Evolutionary conservation across 176 grass and related monocot genomes (phyloP).

Genomic region (Carex cristatella): DNA sequence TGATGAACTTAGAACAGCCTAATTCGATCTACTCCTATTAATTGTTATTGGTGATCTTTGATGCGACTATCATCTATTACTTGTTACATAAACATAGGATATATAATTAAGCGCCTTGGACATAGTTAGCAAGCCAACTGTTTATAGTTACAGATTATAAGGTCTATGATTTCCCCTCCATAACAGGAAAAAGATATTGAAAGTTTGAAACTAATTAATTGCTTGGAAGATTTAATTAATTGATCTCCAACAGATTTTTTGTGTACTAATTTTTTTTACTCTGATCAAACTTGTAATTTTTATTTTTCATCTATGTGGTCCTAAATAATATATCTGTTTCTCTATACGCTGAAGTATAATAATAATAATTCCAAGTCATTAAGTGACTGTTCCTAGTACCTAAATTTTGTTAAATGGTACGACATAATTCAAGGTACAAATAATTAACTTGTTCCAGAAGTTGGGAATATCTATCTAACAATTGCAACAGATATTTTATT

Average conservation of each 20-base stretch:
- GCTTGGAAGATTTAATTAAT: neutral
- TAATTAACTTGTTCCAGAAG: neutral
- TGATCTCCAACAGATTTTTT: neutral
- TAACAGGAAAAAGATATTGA: neutral
- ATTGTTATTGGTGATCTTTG: neutral
- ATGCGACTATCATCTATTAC: neutral
- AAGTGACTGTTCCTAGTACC: neutral
- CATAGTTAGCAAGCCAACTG: neutral
- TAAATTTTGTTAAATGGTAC: neutral
- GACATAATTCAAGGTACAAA: neutral
- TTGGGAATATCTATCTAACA: conserved; percentile 14
- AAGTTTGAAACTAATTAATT: neutral
- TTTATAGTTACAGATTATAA: neutral
- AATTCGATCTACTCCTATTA: neutral
- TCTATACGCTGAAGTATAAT: neutral
- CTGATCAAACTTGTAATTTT: neutral
- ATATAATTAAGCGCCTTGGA: neutral
- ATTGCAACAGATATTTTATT: neutral
- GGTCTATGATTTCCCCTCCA: neutral
- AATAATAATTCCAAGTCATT: neutral
- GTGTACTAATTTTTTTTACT: neutral
- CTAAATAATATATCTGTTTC: neutral
- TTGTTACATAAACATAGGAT: neutral
- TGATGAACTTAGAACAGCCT: no score
- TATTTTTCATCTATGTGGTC: neutral